A percentile compares a stretch with the other conserved stretches of the same genome.
These are phyloP conservation scores for Emiliania huxleyi DNA, from an alignment of 78 protist species.

Conservation along the genomic window DNA sequence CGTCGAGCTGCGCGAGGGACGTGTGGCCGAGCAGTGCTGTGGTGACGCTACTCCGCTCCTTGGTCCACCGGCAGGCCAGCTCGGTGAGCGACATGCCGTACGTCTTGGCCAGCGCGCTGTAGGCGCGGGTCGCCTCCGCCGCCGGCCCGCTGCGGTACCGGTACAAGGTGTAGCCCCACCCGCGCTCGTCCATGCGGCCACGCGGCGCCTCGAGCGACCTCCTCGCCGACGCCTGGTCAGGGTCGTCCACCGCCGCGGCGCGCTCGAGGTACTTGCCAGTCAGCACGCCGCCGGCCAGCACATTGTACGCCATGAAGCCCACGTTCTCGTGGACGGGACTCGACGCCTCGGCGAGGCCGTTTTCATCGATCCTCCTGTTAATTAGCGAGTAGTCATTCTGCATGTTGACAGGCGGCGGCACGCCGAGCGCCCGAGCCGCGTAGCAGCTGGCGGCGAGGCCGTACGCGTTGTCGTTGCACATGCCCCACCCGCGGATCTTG, in stretches of 20 bases:
- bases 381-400: conserved; percentile 31
- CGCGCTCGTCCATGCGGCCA: conserved; percentile 19
- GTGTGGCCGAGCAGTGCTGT: not conserved
- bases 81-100: conserved; percentile 17
- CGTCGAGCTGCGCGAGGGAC: not conserved
- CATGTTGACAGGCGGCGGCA: conserved; percentile 9
- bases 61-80: conserved; percentile 22
- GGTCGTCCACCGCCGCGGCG: conserved; percentile 24
- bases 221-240: not conserved
- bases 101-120: not conserved
- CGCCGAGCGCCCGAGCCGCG: conserved; percentile 3
- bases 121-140: not conserved
- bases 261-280: conserved; percentile 33
- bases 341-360: conserved; percentile 28
- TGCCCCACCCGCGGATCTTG: conserved; percentile 34
- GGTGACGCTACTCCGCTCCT: not conserved
- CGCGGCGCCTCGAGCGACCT: not conserved
- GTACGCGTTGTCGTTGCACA: conserved; percentile 41
- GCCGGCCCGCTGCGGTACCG: conserved; percentile 43
- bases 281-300: conserved; percentile 40
- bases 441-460: not conserved
- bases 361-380: conserved; percentile 29
- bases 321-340: conserved; percentile 3
- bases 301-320: conserved; percentile 37
- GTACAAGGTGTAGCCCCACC: conserved; percentile 41